Base-by-base conservation (phyloP, 495 filamentous ascomycete genomes). In the Tuber brumale region DNA sequence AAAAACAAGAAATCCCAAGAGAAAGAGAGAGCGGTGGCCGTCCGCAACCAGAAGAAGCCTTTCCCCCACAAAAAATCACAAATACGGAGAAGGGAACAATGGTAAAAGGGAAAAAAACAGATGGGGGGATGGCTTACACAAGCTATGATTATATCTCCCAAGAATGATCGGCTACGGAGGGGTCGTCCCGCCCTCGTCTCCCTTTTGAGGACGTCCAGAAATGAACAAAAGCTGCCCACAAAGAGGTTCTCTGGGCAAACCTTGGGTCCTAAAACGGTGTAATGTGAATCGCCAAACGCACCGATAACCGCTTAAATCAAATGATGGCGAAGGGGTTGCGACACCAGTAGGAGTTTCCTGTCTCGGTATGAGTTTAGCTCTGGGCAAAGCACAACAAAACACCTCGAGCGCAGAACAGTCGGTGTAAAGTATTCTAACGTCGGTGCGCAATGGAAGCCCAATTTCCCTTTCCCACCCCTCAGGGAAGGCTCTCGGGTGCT, bases 261-360 rank as follows among this genome's bases (percentile, higher is more conserved):
- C 57, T 35, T 51, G 73, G 42, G 45, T 46, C 75, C 70, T 39
- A 41, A 79, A 80, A 72, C 35, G 69, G 69, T 70, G 70, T 31
- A 46, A 79, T 79, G 44, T 73, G 78, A 75, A 73, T 77, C 77
- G 78, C 37, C 70, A 75, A 42, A 70, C 70, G 71, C 70, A 76
- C 73, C 61, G 71, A 79, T 79, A 80, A 71, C 76, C 77, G 71
- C 78, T 35, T 79, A 69, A 57, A 14, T 27, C 31, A 70, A 66
- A 71, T 51, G 41, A 70, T 70, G 77, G 76, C 69, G 72, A 71
- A 77, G 72, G 71, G 57, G 57, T 66, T 66, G 57, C 57, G 57
- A 66, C 57, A 35, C 57, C 12, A 66, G 27, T 27, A 27, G 57
- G 18, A 35, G 27, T 66, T 66, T 66, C 57, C 57, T 18, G 57